Evolutionary conservation across 176 grass and related monocot species (phyloP).

Genomic region (Eragrostis nindensis): DNA sequence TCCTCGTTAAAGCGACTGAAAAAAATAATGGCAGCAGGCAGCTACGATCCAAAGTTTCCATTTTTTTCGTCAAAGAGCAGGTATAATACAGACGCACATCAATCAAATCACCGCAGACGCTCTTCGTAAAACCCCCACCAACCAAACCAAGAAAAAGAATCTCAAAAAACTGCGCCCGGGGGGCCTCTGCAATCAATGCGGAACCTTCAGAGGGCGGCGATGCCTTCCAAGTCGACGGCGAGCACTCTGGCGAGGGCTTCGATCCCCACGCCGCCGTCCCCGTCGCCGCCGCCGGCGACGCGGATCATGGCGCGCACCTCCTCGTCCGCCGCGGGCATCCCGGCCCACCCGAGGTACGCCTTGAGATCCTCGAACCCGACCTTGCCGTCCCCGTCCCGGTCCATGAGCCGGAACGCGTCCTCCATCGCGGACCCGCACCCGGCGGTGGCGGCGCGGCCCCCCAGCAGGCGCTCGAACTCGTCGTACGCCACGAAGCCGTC

Average conservation of each 20-base stretch:
- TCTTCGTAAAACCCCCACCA: not conserved
- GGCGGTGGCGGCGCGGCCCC: conserved; percentile 10
- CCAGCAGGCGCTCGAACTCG: conserved; percentile 89
- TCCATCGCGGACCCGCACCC: conserved; percentile 49
- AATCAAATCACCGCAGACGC: not conserved
- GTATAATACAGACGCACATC: conserved; percentile 11
- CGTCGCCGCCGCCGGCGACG: conserved; percentile 49
- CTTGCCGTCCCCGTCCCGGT: conserved; percentile 91
- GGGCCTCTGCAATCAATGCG: not conserved
- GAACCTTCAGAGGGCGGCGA: conserved; percentile 5
- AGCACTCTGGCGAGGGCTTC: conserved; percentile 65
- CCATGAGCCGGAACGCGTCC: conserved; percentile 91
- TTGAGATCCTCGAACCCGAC: conserved; percentile 93
- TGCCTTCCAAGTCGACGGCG: conserved; percentile 46
- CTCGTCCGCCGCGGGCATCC: conserved; percentile 72
- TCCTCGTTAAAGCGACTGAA: not conserved
- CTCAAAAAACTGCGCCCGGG: not conserved
- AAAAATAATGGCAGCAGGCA: not conserved
- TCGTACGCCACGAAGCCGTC: conserved; percentile 90
- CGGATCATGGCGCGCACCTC: conserved; percentile 76
- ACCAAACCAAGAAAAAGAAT: not conserved
- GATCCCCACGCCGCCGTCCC: conserved; percentile 54
- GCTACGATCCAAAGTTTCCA: conserved; percentile 15
- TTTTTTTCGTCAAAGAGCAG: not conserved
- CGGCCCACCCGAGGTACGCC: conserved; percentile 76